Base-by-base conservation (phyloP, 2,329 filamentous ascomycete genomes). In the Neoascochyta sp. region DNA sequence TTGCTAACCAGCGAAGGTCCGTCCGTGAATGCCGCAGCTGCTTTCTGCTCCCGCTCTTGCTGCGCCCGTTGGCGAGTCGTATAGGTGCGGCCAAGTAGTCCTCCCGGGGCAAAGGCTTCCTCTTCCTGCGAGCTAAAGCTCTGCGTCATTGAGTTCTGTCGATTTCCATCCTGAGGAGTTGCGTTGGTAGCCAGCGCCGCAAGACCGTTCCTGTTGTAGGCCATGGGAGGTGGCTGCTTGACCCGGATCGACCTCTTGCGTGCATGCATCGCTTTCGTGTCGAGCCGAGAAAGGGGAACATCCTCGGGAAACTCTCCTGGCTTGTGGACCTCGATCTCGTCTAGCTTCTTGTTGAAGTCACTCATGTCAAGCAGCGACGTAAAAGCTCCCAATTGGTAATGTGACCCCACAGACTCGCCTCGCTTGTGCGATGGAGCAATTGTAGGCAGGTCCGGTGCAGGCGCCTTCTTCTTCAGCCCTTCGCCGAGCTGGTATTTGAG, bases 401-500 rank as follows among this genome's bases (percentile, higher is more conserved):
- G 32, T 66, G 76, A 47, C 59, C 70, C 64, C 16, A 63, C 57
- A 8, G 67, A 70, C 22, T 54, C 43, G 23, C 47, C 52, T 16
- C 57, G 48, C 5, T 41, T 38, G 32, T 61, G 57, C n/a, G 49
- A 42, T 4, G 52, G 29, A 16, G 32, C 21, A 10, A 41, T 30
- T 10, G 44, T 49, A 11, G 39, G 35, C 10, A 29, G 41, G 3
- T 50, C 51, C 12, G 43, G 27, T 27, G 60, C 56, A 12, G 44
- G 50, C 11, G 50, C 50, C 34, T 58, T 64, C 12, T 59, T 51
- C 45, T 64, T 66, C 38, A 68, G 55, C n/a, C 69, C 70, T 32
- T 74, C 73, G 11, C 80, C 78, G 54, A 82, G 74, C 39, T 80
- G 79, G 47, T 86, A 81, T 23, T 86, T 83, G 6, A 95, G 66